Percentiles rank a stretch among this genome's conserved stretches.
Conservation (phyloP, 345 rosid species). For the Chamaenerion angustifolium region DNA sequence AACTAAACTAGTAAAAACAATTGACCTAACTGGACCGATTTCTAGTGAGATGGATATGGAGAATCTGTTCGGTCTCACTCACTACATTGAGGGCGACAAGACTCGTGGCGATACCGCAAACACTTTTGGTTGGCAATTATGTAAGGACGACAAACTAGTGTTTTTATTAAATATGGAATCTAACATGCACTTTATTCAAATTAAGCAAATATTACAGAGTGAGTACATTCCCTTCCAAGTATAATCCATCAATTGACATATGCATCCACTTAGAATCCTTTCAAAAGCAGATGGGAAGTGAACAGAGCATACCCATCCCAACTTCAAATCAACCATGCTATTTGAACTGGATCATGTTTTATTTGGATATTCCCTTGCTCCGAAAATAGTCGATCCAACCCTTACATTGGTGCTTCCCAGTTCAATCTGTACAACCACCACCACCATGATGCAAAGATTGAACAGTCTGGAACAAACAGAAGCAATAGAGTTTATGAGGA, state of each 20-base stretch:
- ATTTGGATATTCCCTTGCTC: conserved; percentile 77
- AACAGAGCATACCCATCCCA: too few species aligned
- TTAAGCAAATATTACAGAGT: too few species aligned
- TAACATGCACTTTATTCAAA: too few species aligned
- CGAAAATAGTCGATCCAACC: conserved; percentile 81
- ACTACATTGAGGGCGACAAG: conserved; percentile 67
- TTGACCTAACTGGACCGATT: too few species aligned
- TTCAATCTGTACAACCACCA: conserved; percentile 58
- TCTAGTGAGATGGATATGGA: conserved; percentile 46
- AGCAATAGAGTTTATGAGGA: not conserved
- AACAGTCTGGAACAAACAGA: not conserved
- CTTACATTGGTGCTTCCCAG: conserved; percentile 90
- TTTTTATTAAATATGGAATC: too few species aligned
- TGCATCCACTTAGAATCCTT: too few species aligned
- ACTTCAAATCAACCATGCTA: not conserved
- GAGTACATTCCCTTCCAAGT: too few species aligned
- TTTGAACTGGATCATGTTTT: conserved; percentile 11
- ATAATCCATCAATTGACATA: too few species aligned
- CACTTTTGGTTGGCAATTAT: too few species aligned
- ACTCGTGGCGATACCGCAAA: conserved; percentile 11
- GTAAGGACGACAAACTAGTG: too few species aligned
- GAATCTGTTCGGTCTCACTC: conserved; percentile 61
- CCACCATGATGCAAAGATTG: not conserved
- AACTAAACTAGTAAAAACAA: too few species aligned
- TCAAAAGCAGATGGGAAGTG: too few species aligned